Evolutionary conservation across 2,329 filamentous ascomycete genomes (phyloP).

Genomic region (Cladosporium sp.): DNA sequence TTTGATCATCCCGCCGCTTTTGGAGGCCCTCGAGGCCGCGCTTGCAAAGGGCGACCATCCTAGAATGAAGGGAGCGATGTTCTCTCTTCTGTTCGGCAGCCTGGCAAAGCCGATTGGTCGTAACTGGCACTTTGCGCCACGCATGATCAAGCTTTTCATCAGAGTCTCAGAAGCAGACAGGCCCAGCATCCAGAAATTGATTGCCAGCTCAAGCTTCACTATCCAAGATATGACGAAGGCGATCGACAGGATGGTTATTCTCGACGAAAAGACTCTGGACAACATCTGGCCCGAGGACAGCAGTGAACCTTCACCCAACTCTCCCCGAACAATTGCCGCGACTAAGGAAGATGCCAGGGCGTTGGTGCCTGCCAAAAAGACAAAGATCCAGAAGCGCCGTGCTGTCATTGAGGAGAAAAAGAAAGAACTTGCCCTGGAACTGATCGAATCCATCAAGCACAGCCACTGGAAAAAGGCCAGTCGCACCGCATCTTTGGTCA

Average conservation of each 20-base stretch:
- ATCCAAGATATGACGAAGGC: constrained; percentile 90
- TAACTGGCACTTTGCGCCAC: constrained; percentile 93
- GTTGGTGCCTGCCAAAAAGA: constrained; percentile 65
- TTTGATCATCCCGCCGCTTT: constrained; percentile 83
- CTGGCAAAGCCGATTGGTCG: constrained; percentile 82
- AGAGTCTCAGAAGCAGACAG: constrained; percentile 88
- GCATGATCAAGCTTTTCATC: constrained; percentile 87
- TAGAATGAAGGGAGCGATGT: constrained; percentile 91
- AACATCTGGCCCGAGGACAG: constrained; percentile 62
- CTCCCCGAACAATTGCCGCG: constrained; percentile 33
- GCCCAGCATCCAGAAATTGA: constrained; percentile 87
- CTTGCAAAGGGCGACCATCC: constrained; percentile 80
- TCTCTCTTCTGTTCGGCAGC: constrained; percentile 84
- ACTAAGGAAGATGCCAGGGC: constrained; percentile 58
- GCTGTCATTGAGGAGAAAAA: constrained; percentile 82
- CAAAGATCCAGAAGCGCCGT: constrained; percentile 74
- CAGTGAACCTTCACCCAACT: constrained; percentile 33
- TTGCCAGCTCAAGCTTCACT: constrained; percentile 76
- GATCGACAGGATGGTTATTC: constrained; percentile 80
- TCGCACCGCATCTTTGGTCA: constrained; percentile 83
- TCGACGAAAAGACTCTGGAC: constrained; percentile 70
- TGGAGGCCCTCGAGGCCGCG: constrained; percentile 75
- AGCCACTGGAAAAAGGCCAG: constrained; percentile 97
- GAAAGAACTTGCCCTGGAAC: constrained; percentile 72
- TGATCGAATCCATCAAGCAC: constrained; percentile 72